These are phyloP conservation scores for Tricholoma saponaceum DNA, from an alignment of 768 basidiomycete species.

Conservation along the genomic window DNA sequence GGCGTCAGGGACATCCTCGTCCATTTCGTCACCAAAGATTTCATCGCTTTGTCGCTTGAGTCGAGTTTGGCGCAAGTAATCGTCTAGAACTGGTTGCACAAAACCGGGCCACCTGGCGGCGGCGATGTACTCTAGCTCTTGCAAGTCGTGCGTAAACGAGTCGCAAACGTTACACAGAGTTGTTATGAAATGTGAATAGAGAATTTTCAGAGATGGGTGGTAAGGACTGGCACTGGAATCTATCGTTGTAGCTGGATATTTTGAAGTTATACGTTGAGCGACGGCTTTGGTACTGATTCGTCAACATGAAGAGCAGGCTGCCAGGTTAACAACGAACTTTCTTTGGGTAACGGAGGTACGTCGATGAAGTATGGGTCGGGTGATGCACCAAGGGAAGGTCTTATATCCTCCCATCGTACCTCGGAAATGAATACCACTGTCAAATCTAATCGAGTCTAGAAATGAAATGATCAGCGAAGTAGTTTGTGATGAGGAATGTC, in stretches of 20 bases:
- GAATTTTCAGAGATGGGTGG: conserved; percentile 48
- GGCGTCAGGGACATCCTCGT: conserved; percentile 16
- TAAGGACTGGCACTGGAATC: conserved; percentile 29
- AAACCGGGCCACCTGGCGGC: conserved; percentile 82
- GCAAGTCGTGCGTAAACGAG: conserved; percentile 60
- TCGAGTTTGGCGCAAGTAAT: conserved; percentile 23
- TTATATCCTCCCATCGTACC: conserved; percentile 66
- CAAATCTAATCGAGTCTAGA: conserved; percentile 55
- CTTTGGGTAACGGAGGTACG: conserved; percentile 47
- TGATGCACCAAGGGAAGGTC: conserved; percentile 64
- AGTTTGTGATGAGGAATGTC: not conserved
- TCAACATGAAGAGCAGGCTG: not conserved
- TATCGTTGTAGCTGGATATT: conserved; percentile 24
- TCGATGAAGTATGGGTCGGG: conserved; percentile 71
- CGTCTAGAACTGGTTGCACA: conserved; percentile 61
- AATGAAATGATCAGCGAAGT: conserved; percentile 3
- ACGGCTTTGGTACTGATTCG: conserved; percentile 21
- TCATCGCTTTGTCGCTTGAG: conserved; percentile 12
- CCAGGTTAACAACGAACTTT: conserved; percentile 37
- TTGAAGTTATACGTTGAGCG: conserved; percentile 32
- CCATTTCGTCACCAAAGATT: conserved; percentile 18
- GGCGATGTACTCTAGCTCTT: conserved; percentile 72
- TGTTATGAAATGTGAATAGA: conserved; percentile 62
- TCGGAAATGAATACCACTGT: conserved; percentile 62
- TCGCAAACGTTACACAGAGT: conserved; percentile 58